Base-by-base conservation (phyloP, 345 rosid species). In the Eucalyptus pauciflora region DNA sequence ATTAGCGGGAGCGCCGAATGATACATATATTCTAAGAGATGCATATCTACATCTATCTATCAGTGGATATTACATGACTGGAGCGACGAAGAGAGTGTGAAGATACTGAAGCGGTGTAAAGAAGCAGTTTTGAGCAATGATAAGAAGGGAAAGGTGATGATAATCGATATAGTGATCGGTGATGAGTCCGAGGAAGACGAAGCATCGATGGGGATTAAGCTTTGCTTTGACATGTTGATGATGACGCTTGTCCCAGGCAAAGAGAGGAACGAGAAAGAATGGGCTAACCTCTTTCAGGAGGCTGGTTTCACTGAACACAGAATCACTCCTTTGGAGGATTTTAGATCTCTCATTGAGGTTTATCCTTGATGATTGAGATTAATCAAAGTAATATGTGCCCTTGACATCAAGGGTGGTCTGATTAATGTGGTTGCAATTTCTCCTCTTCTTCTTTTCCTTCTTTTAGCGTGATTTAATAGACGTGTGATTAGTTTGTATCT, bases 281-380 rank as follows among this genome's bases (percentile, higher is more conserved):
- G 94, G 95, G 91, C 88, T 16, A 88, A 58, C 15, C 92, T 94
- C 31, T 94, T 92, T 87, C 27, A 46, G 2, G 86, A 86, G 18
- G 93, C 94, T 50, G 94, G 94, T 45, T 93, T 93, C 80, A 86
- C 80, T 33, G 52, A 88, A 89, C 93, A 92, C 87, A 95, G 88
- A 90, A 90, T 94, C 29, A 88, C 80, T 7, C 92, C 94, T 4
- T 15, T 91, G 13, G 51, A 92, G 37, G 94, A 94, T 56, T n/a
- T 93, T 24, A 94, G 94, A 89, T 94, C 95, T 46, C 87, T 93
- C 16, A 94, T 95, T 88, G 94, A 94, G 91, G 92, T 94, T 87
- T 92, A 92, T 87, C 94, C 95, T 52, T 94, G 46, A 91, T 50
- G 45, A 86, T 51, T 37, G 81, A 37, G 83, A 71, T 71, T 33